These are phyloP conservation scores for Asparagopsis taxiformis DNA, from an alignment of 31 red algal genomes.

Conservation along the genomic window DNA sequence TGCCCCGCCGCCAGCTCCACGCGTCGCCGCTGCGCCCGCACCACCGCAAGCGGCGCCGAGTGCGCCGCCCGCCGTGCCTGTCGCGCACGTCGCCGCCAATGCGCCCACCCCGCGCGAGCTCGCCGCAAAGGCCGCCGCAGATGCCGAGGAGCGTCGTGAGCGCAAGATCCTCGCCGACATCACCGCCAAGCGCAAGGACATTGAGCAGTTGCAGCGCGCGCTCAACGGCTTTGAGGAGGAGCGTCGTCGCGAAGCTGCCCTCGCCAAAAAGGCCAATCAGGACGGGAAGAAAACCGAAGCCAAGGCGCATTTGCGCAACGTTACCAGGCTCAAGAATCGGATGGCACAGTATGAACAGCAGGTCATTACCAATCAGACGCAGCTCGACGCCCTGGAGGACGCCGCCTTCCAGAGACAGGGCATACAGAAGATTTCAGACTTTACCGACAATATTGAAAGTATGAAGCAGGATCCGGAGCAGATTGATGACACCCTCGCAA, in stretches of 20 bases:
- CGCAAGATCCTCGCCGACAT: slow-evolving; percentile 19
- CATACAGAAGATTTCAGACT: slow-evolving; percentile 8
- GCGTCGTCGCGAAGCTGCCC: slow-evolving; percentile 22
- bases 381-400: slow-evolving; percentile 42
- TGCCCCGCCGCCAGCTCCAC: too few relatives aligned
- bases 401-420: slow-evolving; percentile 16
- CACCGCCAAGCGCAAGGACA: slow-evolving; percentile 47
- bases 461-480: slow-evolving; percentile 38
- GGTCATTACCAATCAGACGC: slow-evolving; percentile 22
- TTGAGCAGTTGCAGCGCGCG: slow-evolving; percentile 33
- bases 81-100: too few relatives aligned
- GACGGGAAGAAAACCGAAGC: slow-evolving; percentile 26
- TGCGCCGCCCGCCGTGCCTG: too few relatives aligned
- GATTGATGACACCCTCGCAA: slow-evolving; percentile 39
- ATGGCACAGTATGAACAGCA: slow-evolving; percentile 34
- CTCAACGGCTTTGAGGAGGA: slow-evolving; percentile 48
- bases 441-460: slow-evolving; percentile 11
- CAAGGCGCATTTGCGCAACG: slow-evolving; percentile 28
- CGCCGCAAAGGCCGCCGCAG: slow-evolving; percentile 8
- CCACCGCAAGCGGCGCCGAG: too few relatives aligned
- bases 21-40: too few relatives aligned
- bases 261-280: slow-evolving; percentile 26
- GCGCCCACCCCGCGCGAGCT: too few relatives aligned
- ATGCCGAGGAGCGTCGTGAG: slow-evolving; percentile 1
- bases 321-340: slow-evolving; percentile 27